Evolutionary conservation across 179 eudicot genomes (phyloP).

Genomic region (Nepenthes alata): DNA sequence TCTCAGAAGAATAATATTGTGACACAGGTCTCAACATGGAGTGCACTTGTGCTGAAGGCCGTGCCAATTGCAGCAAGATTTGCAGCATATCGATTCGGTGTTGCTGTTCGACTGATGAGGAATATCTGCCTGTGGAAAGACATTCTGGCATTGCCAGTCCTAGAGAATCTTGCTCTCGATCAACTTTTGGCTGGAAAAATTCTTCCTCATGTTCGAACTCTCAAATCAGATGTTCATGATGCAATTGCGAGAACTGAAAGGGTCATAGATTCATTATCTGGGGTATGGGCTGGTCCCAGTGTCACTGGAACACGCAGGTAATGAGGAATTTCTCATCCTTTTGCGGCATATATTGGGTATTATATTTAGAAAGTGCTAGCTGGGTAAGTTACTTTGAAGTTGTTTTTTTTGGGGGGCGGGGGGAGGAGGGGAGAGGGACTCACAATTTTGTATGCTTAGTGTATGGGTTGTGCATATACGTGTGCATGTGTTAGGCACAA

Average conservation of each 20-base stretch:
- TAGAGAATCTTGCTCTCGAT: constrained; percentile 80
- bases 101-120: constrained; percentile 69
- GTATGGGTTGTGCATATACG: too few relatives aligned
- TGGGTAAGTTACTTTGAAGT: too few relatives aligned
- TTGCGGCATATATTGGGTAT: background rate
- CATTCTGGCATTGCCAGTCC: constrained; percentile 54
- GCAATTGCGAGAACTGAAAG: constrained; percentile 78
- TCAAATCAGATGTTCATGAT: constrained; percentile 63
- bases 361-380: too few relatives aligned
- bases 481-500: too few relatives aligned
- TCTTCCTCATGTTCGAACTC: constrained; percentile 76
- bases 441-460: too few relatives aligned
- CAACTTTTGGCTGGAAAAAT: constrained; percentile 62
- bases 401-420: too few relatives aligned
- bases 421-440: too few relatives aligned
- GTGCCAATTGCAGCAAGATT: constrained; percentile 84
- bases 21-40: constrained; percentile 83
- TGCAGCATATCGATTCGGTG: constrained; percentile 82
- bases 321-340: background rate
- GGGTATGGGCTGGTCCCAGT: constrained; percentile 73
- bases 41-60: constrained; percentile 53
- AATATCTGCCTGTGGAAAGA: constrained; percentile 86
- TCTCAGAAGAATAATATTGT: constrained; percentile 1
- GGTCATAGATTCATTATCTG: constrained; percentile 56
- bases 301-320: constrained; percentile 66